A percentile compares a stretch with the other conserved stretches of the same genome.
phyloP scores from a whole-genome alignment of 768 basidiomycete species.

The Cystofilobasidium bisporidii region DNA sequence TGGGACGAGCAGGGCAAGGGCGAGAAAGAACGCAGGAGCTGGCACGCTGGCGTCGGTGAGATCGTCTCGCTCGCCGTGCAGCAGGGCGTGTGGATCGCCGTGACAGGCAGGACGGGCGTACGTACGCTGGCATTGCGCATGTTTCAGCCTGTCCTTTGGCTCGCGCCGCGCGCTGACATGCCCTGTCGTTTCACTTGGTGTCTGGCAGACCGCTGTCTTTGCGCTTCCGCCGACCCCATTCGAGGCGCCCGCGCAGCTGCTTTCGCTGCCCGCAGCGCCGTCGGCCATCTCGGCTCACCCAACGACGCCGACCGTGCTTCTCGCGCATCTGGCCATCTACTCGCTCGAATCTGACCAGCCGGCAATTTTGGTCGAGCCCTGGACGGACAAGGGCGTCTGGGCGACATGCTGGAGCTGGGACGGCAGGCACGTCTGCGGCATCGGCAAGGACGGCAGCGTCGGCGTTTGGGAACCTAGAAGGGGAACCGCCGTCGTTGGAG shows the following conservation, averaged over 20 bases:
- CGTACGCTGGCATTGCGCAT: not conserved
- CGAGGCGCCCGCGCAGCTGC: not conserved
- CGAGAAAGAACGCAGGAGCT: not conserved
- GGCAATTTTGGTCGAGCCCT: slow-evolving; percentile 11
- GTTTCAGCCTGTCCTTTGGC: not conserved
- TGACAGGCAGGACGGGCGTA: too few relatives aligned
- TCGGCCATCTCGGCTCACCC: slow-evolving; percentile 31
- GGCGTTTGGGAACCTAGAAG: slow-evolving; percentile 11
- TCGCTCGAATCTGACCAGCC: slow-evolving; percentile 10
- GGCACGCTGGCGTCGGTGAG: slow-evolving; percentile 13
- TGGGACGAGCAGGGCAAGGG: slow-evolving; percentile 16
- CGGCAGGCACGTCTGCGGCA: not conserved
- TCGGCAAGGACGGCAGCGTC: slow-evolving; percentile 18
- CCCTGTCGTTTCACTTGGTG: not conserved
- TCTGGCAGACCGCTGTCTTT: not conserved
- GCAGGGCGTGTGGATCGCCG: slow-evolving; percentile 2
- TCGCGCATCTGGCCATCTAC: not conserved
- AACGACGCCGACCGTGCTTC: slow-evolving; percentile 22
- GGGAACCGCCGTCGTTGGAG: not conserved
- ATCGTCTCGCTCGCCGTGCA: slow-evolving; percentile 4
- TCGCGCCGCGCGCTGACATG: not conserved
- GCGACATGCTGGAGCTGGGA: slow-evolving; percentile 18
- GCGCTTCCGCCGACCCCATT: not conserved
- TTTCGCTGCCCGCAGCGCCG: slow-evolving; percentile 6
- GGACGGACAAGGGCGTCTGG: slow-evolving; percentile 18